Base-by-base conservation (phyloP, 2,329 filamentous ascomycete species). In the Chrysoporthe deuterocubensis region DNA sequence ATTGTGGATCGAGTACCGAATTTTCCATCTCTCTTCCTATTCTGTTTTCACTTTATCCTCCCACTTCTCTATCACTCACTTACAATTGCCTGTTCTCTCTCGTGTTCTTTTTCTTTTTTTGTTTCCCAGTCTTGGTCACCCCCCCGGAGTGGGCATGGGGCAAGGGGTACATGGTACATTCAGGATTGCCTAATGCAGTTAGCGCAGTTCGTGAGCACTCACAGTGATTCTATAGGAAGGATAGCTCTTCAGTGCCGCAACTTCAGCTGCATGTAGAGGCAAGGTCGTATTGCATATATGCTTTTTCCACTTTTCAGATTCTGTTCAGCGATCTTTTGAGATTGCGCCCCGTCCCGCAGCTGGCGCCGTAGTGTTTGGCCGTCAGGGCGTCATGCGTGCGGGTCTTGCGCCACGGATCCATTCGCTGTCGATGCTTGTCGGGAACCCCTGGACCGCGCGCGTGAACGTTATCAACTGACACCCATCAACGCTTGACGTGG, bases 391-490 rank as follows among this genome's bases (percentile, higher is more conserved):
- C 56, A 14, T 52, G 57, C 59, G 50, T 60, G 46, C 58, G 44
- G 60, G 14, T n/a, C 34, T 18, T 46, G 59, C 56, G 58, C 54
- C 52, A 56, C 44, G 44, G 48, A 54, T 59, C 59, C 16, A 68
- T 66, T 68, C 67, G 59, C 67, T 68, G 59, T 60, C 63, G 58
- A 52, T 62, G 43, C 18, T 7, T 26, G 52, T 61, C 42, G 18
- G 37, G 16, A 63, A 63, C 37, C 42, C 43, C 42, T 46, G 42
- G 26, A 63, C 48, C 46, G 59, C 52, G 44, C 48, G 43, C 48
- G 67, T 48, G 50, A 61, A 62, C 58, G 63, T 67, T 21, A 69
- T 66, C 67, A 67, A 67, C 64, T 69, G 67, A 66, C 67, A 37
- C 42, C 21, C 40, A 34, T 32, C 60, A 16, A 32, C 9, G 18